Base-by-base conservation (phyloP, 345 rosid species). In the Hibiscus tridactylites region DNA sequence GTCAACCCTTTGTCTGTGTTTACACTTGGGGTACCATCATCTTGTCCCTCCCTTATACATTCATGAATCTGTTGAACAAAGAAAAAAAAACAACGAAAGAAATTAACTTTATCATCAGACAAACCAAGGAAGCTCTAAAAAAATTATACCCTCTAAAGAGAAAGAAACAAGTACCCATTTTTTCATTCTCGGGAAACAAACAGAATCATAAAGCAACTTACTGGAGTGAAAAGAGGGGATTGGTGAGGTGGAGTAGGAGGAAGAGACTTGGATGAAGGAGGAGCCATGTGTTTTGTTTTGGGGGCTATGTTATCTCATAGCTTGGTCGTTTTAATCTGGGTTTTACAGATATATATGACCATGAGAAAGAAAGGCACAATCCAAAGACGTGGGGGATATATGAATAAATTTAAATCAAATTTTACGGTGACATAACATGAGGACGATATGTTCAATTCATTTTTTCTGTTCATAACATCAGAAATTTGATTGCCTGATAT, bases 21-120 rank as follows among this genome's bases (percentile, higher is more conserved):
- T 50, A 81, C 76, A 33, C 83, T 76, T 29, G 81, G 82, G 0
- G 82, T 81, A 70, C 74, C 88, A 42, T 80, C 86, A 73, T 82
- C 88, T 44, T 74, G 83, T 15, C 79, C 87, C 73, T 78, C 85
- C 52, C 73, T 69, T 71, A 87, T 90, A 31, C 90, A 85, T 79
- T 95, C 97, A 76, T 81, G 90, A 85, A 92, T 92, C 99, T 95
- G 89, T 76, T 61, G 21, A 53, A 71, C 73, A 29, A 24, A 37
- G 71, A 21, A 15, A 67, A 31, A 29, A 53, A 67, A 31, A 31
- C 0, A 54, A 37, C 62, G 61, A 60, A n/a, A 54, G 33, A 42
- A 52, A 24, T 3, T 9, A 50, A 50, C 31, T 39, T 35, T 73
- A 17, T 26, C 29, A 60, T 61, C 60, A 61, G 68, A n/a, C 50